phyloP scores from a whole-genome alignment of 306 rosid species.

The Leucaena leucocephala region DNA sequence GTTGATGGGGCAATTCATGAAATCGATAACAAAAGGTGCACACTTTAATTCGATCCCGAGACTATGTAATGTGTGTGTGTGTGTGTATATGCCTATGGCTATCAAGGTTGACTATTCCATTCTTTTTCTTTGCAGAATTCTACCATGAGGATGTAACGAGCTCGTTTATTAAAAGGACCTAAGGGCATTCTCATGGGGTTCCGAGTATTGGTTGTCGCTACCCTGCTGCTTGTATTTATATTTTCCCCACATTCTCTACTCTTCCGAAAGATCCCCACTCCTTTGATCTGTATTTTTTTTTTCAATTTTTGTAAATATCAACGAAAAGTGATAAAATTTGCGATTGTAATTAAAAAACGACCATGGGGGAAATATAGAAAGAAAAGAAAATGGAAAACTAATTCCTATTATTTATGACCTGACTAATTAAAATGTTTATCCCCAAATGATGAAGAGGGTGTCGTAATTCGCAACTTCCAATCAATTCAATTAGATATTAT shows the following conservation, averaged over 20 bases:
- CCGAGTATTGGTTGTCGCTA: not conserved
- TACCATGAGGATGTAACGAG: not conserved
- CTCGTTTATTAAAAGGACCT: not conserved
- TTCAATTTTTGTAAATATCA: not conserved
- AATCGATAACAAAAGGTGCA: not conserved
- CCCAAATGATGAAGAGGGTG: too few relatives aligned
- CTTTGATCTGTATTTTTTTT: slow-evolving; percentile 7
- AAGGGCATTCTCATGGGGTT: not conserved
- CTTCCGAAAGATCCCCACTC: not conserved
- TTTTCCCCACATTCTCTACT: not conserved
- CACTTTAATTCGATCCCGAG: not conserved
- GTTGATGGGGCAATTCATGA: not conserved
- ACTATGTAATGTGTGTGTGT: not conserved
- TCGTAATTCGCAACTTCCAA: not conserved
- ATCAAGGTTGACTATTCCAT: not conserved
- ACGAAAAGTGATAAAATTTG: not conserved
- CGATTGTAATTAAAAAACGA: not conserved
- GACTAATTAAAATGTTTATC: not conserved
- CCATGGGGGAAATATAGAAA: not conserved
- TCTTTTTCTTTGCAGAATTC: not conserved
- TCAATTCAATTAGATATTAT: not conserved
- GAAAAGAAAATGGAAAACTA: not conserved
- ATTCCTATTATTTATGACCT: not conserved
- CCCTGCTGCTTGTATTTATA: not conserved
- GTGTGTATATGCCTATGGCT: not conserved